Percentiles rank a stretch among this genome's conserved stretches.
Conservation (phyloP, 495 filamentous ascomycete species). For the Penicillium chermesinum region DNA sequence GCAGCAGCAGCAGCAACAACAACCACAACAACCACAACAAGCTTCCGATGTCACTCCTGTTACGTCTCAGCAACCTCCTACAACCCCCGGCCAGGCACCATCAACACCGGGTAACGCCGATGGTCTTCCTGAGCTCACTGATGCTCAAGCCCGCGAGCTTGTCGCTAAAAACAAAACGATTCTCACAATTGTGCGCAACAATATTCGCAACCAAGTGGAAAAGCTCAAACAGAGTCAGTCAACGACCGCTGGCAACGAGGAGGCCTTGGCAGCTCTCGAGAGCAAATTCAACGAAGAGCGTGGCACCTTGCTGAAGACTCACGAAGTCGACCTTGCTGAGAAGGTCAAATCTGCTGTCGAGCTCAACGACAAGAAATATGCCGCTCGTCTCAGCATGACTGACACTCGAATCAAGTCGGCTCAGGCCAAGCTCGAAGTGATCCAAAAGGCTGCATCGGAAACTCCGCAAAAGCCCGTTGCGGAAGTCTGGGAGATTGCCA, state of each 20-base stretch:
- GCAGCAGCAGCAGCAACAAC: too few species aligned
- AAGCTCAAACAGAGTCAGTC: conserved; percentile 35
- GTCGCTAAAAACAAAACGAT: conserved; percentile 60
- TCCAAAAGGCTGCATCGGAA: conserved; percentile 74
- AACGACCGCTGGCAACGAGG: conserved; percentile 13
- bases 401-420: conserved; percentile 62
- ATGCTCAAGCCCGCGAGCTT: conserved; percentile 60
- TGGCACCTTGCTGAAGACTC: conserved; percentile 59
- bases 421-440: conserved; percentile 67
- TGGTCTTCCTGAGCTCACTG: conserved; percentile 38
- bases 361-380: conserved; percentile 55
- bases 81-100: conserved; percentile 22
- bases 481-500: conserved; percentile 80
- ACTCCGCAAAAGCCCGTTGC: conserved; percentile 74
- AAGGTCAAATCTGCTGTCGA: conserved; percentile 43
- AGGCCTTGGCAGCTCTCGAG: conserved; percentile 34
- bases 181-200: conserved; percentile 59
- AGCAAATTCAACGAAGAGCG: conserved; percentile 52
- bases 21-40: too few species aligned
- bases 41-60: conserved; percentile 25
- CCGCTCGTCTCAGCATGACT: conserved; percentile 72
- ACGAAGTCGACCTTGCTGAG: conserved; percentile 33
- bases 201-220: conserved; percentile 56
- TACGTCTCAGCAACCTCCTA: conserved; percentile 21
- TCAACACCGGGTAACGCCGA: conserved; percentile 33